phyloP scores from a whole-genome alignment of 257 asterid species.

The Ilex asprella region DNA sequence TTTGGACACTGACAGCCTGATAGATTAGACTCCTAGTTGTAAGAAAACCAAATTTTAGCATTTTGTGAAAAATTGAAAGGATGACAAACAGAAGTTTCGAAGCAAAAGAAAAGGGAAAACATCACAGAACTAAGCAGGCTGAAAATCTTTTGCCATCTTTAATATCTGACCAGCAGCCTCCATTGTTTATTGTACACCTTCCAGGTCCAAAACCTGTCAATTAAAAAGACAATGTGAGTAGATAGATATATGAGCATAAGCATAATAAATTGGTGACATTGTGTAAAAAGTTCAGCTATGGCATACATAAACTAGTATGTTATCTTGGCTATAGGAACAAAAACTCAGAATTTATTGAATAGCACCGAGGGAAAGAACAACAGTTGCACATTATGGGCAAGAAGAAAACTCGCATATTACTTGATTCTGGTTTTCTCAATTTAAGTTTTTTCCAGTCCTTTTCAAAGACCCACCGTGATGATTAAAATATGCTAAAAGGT shows the following conservation, averaged over 20 bases:
- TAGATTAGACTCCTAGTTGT: conserved; percentile 48
- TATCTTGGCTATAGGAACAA: too few relatives aligned
- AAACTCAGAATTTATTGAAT: too few relatives aligned
- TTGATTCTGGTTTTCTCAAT: too few relatives aligned
- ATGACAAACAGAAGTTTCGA: background rate
- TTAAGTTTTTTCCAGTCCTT: too few relatives aligned
- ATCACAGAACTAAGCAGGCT: conserved; percentile 66
- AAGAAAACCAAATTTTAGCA: background rate
- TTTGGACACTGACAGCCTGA: conserved; percentile 76
- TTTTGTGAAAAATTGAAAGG: background rate
- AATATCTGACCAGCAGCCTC: conserved; percentile 81
- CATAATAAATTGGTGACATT: background rate
- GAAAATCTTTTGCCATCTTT: conserved; percentile 51
- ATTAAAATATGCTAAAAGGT: too few relatives aligned
- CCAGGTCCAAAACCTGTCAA: conserved; percentile 83
- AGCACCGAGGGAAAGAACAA: too few relatives aligned
- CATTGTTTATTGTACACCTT: conserved; percentile 65
- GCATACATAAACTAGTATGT: too few relatives aligned
- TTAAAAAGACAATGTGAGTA: background rate
- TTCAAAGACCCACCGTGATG: too few relatives aligned
- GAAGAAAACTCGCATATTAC: too few relatives aligned
- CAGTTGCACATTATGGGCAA: too few relatives aligned
- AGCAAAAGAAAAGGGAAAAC: background rate
- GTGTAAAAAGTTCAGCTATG: too few relatives aligned
- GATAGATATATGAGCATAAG: background rate